Base-by-base conservation (phyloP, 345 rosid genomes). In the Populus pruinosa region DNA sequence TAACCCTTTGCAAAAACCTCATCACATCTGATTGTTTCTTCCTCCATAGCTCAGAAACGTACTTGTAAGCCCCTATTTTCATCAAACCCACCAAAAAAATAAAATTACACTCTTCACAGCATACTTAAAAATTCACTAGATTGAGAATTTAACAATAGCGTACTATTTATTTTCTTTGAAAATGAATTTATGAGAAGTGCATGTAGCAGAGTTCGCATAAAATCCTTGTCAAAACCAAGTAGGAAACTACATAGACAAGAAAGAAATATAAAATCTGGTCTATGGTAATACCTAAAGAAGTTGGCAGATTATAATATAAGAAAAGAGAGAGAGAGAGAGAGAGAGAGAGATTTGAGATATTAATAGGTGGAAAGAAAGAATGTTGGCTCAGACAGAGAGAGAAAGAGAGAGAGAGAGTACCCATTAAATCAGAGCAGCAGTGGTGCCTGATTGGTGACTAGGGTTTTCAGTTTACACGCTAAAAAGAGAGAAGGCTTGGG, bases 11-110 rank as follows among this genome's bases (percentile, higher is more conserved):
- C 80, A 96, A 63, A 71, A 96, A 93, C 82, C 99, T 87, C 98
- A 96, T 96, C 12, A 96, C 99, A 89, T 96, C 99, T 53, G 99
- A 96, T 73, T 93, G 98, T 76, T 96, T 96, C 97, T 92, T 96
- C 91, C 98, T 92, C 98, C 98, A 95, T 92, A 95, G 89, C 91
- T 93, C 99, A 59, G 97, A 92, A 6, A 95, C 94, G 79, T 93
- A 95, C 93, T 87, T 95, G 90, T 95, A 95, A 53, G 98, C 98
- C 75, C 98, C 99, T 95, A 79, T 2, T 56, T n/a, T 53, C 18
- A 64, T 53, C 43, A 62, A 63, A 55, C 1, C 65, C 56, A 9
- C 55, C 0, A 66, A 44, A 20, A 27, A 71, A 8, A 21, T 36
- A 67, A 17, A 8, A 7, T 17, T 4, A 2, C 20, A 35, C 8